A percentile compares a stretch with the other conserved stretches of the same genome.
These are phyloP conservation scores for Globisporangium takayamanum DNA, from an alignment of 352 stramenopile species.

Conservation along the genomic window DNA sequence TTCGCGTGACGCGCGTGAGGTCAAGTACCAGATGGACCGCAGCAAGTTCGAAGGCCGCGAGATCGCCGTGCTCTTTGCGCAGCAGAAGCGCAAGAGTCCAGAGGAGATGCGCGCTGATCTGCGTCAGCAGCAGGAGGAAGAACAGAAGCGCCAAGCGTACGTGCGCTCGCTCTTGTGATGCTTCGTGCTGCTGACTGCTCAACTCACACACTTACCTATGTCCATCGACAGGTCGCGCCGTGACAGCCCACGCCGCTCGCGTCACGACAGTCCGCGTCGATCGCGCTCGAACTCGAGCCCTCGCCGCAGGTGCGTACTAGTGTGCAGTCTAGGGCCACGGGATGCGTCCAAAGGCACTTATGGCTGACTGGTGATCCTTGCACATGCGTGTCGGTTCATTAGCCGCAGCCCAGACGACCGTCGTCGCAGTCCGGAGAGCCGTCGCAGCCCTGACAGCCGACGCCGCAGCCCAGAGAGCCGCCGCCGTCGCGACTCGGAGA, in stretches of 20 bases:
- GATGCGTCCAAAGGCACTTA: not conserved
- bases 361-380: not conserved
- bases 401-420: conserved; percentile 2
- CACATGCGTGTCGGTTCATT: not conserved
- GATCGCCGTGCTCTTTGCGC: conserved; percentile 73
- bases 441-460: not conserved
- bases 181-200: not conserved
- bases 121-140: not conserved
- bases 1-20: conserved; percentile 46
- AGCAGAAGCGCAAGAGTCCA: conserved; percentile 72
- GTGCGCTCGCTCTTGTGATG: not conserved
- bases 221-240: not conserved
- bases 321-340: not conserved
- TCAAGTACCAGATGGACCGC: conserved; percentile 75
- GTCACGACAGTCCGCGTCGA: conserved; percentile 11
- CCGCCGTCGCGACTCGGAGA: not conserved
- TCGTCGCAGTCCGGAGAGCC: not conserved
- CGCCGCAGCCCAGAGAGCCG: not conserved
- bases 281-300: conserved; percentile 16
- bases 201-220: not conserved
- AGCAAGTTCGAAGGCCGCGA: conserved; percentile 56
- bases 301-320: conserved; percentile 5
- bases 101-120: conserved; percentile 50
- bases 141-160: conserved; percentile 7
- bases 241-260: not conserved